A percentile compares a stretch with the other conserved stretches of the same genome.
phyloP scores from a whole-genome alignment of 2,329 filamentous ascomycete genomes.

The Malbranchea cinnamomea region DNA sequence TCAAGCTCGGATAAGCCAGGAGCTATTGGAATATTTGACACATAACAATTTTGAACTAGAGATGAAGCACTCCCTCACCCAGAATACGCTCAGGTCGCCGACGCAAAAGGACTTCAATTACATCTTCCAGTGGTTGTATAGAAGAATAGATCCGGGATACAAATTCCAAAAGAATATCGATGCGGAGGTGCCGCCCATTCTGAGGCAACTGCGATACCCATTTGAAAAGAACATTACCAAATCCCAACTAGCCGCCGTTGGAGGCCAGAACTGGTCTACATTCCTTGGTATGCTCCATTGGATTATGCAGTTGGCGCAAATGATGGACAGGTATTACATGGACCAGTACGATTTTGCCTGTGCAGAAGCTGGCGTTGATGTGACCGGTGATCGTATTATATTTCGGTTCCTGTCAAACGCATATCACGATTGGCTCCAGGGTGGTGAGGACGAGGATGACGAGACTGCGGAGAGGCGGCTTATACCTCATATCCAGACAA shows the following conservation, averaged over 20 bases:
- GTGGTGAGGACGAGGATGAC: slow-evolving; percentile 76
- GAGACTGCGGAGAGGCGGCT: slow-evolving; percentile 69
- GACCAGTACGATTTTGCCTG: slow-evolving; percentile 84
- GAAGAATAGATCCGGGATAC: slow-evolving; percentile 86
- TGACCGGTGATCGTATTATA: slow-evolving; percentile 80
- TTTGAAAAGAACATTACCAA: slow-evolving; percentile 95
- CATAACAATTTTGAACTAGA: slow-evolving; percentile 96
- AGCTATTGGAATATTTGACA: slow-evolving; percentile 80
- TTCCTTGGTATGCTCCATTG: slow-evolving; percentile 90
- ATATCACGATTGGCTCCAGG: slow-evolving; percentile 85
- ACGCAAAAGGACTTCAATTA: slow-evolving; percentile 97
- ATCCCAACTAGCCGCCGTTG: slow-evolving; percentile 85
- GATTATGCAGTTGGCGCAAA: slow-evolving; percentile 96
- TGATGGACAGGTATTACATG: slow-evolving; percentile 69
- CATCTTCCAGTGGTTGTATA: slow-evolving; percentile 97
- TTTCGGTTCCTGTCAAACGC: slow-evolving; percentile 82
- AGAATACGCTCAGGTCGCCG: slow-evolving; percentile 81
- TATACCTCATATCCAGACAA: slow-evolving; percentile 68
- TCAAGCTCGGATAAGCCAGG: slow-evolving; percentile 69
- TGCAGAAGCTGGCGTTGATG: slow-evolving; percentile 72
- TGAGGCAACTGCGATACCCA: slow-evolving; percentile 88
- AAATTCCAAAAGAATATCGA: slow-evolving; percentile 90
- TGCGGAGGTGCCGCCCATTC: slow-evolving; percentile 77
- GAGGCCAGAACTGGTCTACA: slow-evolving; percentile 91
- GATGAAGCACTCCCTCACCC: slow-evolving; percentile 85